Evolutionary conservation across 2,329 filamentous ascomycete genomes (phyloP).

Genomic region (Chaetomium olivaceum): DNA sequence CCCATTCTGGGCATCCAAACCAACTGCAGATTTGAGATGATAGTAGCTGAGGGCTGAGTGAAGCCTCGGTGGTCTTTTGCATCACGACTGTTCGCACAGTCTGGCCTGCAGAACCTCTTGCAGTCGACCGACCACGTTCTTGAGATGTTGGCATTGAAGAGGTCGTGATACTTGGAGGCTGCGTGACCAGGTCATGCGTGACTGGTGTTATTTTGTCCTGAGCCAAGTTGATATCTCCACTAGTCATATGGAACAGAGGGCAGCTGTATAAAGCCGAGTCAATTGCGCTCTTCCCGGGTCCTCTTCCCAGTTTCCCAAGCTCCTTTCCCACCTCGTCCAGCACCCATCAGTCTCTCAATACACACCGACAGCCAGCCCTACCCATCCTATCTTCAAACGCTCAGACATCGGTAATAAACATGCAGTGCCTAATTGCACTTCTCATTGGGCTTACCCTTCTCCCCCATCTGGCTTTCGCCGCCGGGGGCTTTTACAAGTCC

Average conservation of each 20-base stretch:
- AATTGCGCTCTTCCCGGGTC: too few species aligned
- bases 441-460: not conserved
- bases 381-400: not conserved
- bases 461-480: not conserved
- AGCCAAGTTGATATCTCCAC: not conserved
- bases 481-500: not conserved
- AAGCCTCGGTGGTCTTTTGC: not conserved
- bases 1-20: not conserved
- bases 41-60: not conserved
- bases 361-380: too few species aligned
- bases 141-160: not conserved
- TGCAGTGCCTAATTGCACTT: not conserved
- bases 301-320: not conserved
- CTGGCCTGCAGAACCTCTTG: not conserved
- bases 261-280: too few species aligned
- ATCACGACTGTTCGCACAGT: not conserved
- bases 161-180: not conserved
- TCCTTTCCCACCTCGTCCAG: not conserved
- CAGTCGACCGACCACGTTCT: not conserved
- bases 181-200: not conserved
- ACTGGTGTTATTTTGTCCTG: not conserved
- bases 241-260: not conserved
- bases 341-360: not conserved
- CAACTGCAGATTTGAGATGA: not conserved
- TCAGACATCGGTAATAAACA: not conserved